Base-by-base conservation (phyloP, 2,329 filamentous ascomycete genomes). In the Diaporthe longicolla region DNA sequence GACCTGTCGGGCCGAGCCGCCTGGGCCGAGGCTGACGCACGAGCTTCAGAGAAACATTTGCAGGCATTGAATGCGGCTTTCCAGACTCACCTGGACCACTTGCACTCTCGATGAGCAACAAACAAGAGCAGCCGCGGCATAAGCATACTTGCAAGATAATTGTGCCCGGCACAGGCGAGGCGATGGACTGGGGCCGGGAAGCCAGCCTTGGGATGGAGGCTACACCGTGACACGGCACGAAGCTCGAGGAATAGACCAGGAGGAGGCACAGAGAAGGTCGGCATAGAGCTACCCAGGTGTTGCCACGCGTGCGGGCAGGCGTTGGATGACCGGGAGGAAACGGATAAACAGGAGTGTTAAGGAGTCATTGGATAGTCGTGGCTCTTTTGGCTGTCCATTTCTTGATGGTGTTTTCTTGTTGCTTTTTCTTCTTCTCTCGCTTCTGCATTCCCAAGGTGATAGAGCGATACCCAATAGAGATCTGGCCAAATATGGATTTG, bases 51-150 rank as follows among this genome's bases (percentile, higher is more conserved):
- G 57, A 63, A 65, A 43, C 70, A 75, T 45, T 37, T 75, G n/a
- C 74, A 74, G 54, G 72, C 74, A 35, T 57, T 75, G 37, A 71
- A 74, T 40, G 74, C 71, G 59, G 54, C 68, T 37, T 61, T 75
- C 29, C 74, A 72, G 29, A 35, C 68, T 4, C 72, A 70, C 13
- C 19, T 74, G 35, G 43, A 52, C 55, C 73, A 68, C 43, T 40
- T 75, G 55, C 72, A 59, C 35, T 32, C 68, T 15, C 50, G 45
- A 29, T 74, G 57, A 74, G 29, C 15, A 29, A 17, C 29, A 26
- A 17, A 50, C 43, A 17, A 19, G 43, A 40, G 24, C 15, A 50
- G 43, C 19, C n/a, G 58, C 32, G 17, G n/a, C 21, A 45, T 26
- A 9, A 19, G 19, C 19, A 11, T 2, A 15, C 6, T 29, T 40